A percentile compares a stretch with the other conserved stretches of the same genome.
These are phyloP conservation scores for Phaffomyces opuntiae DNA, from an alignment of 805 yeast species.

Conservation along the genomic window DNA sequence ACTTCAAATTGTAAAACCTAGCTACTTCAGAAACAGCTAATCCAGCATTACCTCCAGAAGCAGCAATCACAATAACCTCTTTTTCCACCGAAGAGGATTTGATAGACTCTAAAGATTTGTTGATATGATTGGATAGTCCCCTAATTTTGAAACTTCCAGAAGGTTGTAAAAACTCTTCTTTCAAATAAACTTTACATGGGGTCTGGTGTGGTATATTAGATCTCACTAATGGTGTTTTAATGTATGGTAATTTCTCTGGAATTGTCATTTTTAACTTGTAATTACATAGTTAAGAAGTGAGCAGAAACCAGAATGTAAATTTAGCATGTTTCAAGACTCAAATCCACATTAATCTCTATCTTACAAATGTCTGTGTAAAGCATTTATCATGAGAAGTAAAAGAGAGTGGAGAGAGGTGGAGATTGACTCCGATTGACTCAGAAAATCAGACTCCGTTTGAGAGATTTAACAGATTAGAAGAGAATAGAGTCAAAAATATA, in stretches of 20 bases:
- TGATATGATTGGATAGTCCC: conserved; percentile 44
- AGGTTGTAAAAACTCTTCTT: conserved; percentile 48
- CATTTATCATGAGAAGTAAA: neutral
- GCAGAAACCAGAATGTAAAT: neutral
- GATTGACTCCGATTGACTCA: neutral
- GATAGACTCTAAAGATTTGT: conserved; percentile 24
- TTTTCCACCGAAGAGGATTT: conserved; percentile 20
- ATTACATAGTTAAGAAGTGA: neutral
- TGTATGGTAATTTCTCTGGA: conserved; percentile 11
- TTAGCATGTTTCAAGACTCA: neutral
- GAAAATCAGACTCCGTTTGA: neutral
- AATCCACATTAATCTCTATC: neutral
- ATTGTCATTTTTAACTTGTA: conserved; percentile 3
- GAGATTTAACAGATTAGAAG: neutral
- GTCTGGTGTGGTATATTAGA: conserved; percentile 23
- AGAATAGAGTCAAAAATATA: neutral
- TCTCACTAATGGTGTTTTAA: conserved; percentile 32
- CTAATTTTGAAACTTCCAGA: conserved; percentile 52
- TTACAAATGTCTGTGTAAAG: too few relatives aligned
- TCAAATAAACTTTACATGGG: conserved; percentile 36
- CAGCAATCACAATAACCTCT: conserved; percentile 37
- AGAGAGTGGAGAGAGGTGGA: neutral
- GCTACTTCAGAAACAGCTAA: conserved; percentile 48
- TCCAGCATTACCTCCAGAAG: conserved; percentile 53
- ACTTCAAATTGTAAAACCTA: conserved; percentile 26